These are phyloP conservation scores for Penicillium sp. DNA, from an alignment of 2,329 filamentous ascomycete genomes.

Conservation along the genomic window DNA sequence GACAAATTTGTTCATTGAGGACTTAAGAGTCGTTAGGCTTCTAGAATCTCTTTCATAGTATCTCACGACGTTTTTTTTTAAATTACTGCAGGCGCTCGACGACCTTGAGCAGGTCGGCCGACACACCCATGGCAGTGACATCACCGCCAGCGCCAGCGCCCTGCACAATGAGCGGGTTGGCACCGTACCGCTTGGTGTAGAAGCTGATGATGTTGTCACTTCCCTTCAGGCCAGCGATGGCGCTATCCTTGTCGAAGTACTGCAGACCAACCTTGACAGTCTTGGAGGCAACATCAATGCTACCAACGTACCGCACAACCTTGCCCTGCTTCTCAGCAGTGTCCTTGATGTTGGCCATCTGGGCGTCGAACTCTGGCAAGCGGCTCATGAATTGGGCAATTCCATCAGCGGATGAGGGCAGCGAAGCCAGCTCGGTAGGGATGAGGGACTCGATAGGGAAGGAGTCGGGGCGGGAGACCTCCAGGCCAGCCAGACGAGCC, in stretches of 20 bases:
- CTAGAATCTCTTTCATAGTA: no score
- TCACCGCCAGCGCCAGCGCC: slow-evolving; percentile 91
- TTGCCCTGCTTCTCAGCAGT: slow-evolving; percentile 83
- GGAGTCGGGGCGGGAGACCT: slow-evolving; percentile 75
- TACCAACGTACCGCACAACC: slow-evolving; percentile 90
- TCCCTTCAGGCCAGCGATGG: slow-evolving; percentile 91
- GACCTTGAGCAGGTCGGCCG: slow-evolving; percentile 88
- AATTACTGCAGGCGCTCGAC: slow-evolving; percentile 65
- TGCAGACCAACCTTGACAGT: slow-evolving; percentile 88
- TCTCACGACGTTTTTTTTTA: slow-evolving; percentile 1
- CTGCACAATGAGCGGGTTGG: slow-evolving; percentile 88
- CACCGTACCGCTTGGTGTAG: slow-evolving; percentile 91
- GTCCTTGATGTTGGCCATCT: slow-evolving; percentile 86
- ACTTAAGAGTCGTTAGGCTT: no score
- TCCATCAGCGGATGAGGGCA: slow-evolving; percentile 52
- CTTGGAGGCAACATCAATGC: slow-evolving; percentile 77
- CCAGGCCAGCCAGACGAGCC: slow-evolving; percentile 76
- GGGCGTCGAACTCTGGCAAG: slow-evolving; percentile 76
- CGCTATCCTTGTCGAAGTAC: slow-evolving; percentile 81
- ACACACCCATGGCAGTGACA: slow-evolving; percentile 96
- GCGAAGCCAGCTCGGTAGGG: slow-evolving; percentile 77
- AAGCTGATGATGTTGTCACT: slow-evolving; percentile 99
- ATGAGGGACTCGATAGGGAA: slow-evolving; percentile 96
- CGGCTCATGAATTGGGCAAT: slow-evolving; percentile 82
- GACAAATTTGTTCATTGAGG: no score